phyloP scores from a whole-genome alignment of 2,329 filamentous ascomycete species.

The Tolypocladium pustulatum region DNA sequence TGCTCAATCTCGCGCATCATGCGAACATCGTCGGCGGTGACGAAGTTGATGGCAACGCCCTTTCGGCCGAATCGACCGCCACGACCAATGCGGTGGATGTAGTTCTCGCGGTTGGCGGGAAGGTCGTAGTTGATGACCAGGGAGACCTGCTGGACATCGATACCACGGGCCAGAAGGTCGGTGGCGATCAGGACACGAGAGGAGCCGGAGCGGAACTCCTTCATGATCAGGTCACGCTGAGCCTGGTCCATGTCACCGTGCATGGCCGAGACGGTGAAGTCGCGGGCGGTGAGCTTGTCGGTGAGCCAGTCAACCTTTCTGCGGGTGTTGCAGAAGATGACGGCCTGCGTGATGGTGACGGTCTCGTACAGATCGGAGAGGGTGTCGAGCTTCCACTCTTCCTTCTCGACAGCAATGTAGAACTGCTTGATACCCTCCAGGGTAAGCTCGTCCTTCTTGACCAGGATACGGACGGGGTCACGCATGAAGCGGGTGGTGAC shows the following conservation, averaged over 20 bases:
- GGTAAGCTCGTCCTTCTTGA: slow-evolving; percentile 99
- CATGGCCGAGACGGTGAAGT: slow-evolving; percentile 99
- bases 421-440: slow-evolving; percentile 99
- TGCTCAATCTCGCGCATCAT: slow-evolving; percentile 99
- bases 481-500: slow-evolving; percentile 99
- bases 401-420: slow-evolving; percentile 99
- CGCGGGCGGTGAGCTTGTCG: slow-evolving; percentile 95
- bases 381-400: slow-evolving; percentile 99
- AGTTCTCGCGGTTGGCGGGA: slow-evolving; percentile 98
- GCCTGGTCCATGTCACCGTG: slow-evolving; percentile 98
- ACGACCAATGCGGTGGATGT: slow-evolving; percentile 99
- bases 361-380: slow-evolving; percentile 99
- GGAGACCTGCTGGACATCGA: slow-evolving; percentile 98
- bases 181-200: slow-evolving; percentile 98
- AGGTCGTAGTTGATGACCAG: slow-evolving; percentile 99
- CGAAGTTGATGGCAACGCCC: slow-evolving; percentile 99
- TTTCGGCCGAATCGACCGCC: slow-evolving; percentile 99
- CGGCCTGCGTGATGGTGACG: slow-evolving; percentile 96
- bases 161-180: slow-evolving; percentile 95
- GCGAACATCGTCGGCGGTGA: slow-evolving; percentile 95
- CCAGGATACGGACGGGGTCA: slow-evolving; percentile 95
- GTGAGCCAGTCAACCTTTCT: slow-evolving; percentile 99
- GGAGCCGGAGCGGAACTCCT: slow-evolving; percentile 98
- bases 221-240: slow-evolving; percentile 99
- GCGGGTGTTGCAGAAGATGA: slow-evolving; percentile 99